These are phyloP conservation scores for Podaxis mareebaensis DNA, from an alignment of 768 basidiomycete genomes.

Conservation along the genomic window DNA sequence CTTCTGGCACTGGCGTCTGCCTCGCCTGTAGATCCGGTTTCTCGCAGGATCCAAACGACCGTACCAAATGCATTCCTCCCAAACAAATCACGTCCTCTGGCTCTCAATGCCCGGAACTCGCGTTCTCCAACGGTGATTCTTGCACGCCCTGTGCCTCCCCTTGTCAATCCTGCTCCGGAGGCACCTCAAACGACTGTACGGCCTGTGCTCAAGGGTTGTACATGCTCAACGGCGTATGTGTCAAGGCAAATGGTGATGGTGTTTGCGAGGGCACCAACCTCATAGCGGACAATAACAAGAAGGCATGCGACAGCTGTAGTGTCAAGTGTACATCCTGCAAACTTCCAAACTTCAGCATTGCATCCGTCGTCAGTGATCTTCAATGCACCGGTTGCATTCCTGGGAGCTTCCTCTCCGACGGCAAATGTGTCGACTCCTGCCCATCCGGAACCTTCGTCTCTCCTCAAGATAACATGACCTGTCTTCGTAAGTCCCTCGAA, in stretches of 20 bases:
- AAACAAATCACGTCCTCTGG: constrained; percentile 53
- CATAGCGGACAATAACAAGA: constrained; percentile 78
- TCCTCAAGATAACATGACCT: constrained; percentile 73
- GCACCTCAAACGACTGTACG: constrained; percentile 67
- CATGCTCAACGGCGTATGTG: constrained; percentile 65
- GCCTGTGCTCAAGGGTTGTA: constrained; percentile 64
- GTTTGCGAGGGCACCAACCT: constrained; percentile 67
- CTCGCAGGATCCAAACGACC: constrained; percentile 60
- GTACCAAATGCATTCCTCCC: constrained; percentile 61
- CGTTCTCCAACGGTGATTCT: constrained; percentile 51
- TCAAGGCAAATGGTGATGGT: constrained; percentile 62
- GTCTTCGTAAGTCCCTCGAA: constrained; percentile 46
- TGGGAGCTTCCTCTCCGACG: constrained; percentile 72
- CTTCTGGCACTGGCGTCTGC: constrained; percentile 66
- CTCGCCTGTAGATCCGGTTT: constrained; percentile 69
- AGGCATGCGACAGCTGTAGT: constrained; percentile 80
- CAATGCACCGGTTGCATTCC: constrained; percentile 80
- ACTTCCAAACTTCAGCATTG: constrained; percentile 67
- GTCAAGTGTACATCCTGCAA: constrained; percentile 75
- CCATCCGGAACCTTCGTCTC: constrained; percentile 73
- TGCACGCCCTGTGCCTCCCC: constrained; percentile 62
- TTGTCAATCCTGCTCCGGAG: constrained; percentile 69
- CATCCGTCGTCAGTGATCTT: constrained; percentile 62
- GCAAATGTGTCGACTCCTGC: constrained; percentile 68
- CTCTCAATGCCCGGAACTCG: constrained; percentile 61